These are phyloP conservation scores for Microthyrium microscopicum DNA, from an alignment of 2,329 filamentous ascomycete species.

Conservation along the genomic window DNA sequence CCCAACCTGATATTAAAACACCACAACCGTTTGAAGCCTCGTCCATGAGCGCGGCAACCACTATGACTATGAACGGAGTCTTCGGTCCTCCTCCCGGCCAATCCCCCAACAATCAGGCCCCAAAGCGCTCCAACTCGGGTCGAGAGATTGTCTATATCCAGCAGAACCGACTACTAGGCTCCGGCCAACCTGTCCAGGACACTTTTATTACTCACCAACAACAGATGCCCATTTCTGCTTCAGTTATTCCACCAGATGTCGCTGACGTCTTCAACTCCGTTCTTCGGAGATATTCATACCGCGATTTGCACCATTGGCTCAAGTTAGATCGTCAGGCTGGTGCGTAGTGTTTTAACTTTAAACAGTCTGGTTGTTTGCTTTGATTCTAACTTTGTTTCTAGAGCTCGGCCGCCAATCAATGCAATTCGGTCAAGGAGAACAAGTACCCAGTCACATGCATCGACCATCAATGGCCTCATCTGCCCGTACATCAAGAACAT, in stretches of 20 bases:
- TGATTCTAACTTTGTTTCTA: not conserved
- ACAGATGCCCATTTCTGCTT: not conserved
- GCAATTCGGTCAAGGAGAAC: not conserved
- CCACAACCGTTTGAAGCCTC: too few relatives aligned
- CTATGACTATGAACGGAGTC: slow-evolving; percentile 22
- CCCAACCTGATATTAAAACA: too few relatives aligned
- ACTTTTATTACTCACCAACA: not conserved
- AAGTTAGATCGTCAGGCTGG: slow-evolving; percentile 8
- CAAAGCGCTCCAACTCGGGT: slow-evolving; percentile 6
- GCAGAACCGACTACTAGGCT: not conserved
- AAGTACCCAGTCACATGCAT: slow-evolving; percentile 2
- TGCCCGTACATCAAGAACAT: slow-evolving; percentile 4
- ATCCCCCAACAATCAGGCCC: slow-evolving; percentile 2
- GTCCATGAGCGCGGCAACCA: too few relatives aligned
- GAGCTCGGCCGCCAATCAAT: slow-evolving; percentile 3
- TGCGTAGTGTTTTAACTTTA: not conserved
- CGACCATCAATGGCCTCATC: slow-evolving; percentile 6
- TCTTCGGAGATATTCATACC: slow-evolving; percentile 3
- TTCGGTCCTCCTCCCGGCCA: slow-evolving; percentile 11
- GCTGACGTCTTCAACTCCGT: slow-evolving; percentile 4
- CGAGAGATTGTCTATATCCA: slow-evolving; percentile 4
- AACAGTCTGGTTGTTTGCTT: too few relatives aligned
- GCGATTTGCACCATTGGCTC: slow-evolving; percentile 6
- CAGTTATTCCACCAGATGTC: slow-evolving; percentile 7
- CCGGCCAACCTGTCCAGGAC: not conserved